Conservation (phyloP, 192 early-diverging fungal species). For the Coemansia erecta region DNA sequence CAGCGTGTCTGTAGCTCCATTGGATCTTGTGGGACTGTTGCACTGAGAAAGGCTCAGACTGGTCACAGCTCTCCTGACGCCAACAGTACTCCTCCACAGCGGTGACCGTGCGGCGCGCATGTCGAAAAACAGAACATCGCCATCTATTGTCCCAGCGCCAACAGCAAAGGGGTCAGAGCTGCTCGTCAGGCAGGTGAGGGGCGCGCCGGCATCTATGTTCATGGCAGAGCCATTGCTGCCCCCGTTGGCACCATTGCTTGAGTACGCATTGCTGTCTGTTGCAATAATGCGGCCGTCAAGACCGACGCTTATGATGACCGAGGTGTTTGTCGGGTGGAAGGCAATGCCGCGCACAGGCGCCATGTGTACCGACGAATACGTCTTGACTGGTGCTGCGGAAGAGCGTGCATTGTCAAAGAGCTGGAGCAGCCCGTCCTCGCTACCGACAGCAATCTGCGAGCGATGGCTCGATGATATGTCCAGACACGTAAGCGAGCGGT, state of each 20-base stretch:
- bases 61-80: conserved; percentile 14
- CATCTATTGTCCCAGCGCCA: conserved; percentile 36
- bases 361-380: conserved; percentile 27
- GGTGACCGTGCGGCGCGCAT: conserved; percentile 17
- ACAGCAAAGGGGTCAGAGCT: conserved; percentile 16
- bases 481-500: conserved; percentile 33
- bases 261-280: conserved; percentile 25
- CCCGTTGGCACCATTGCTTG: not conserved
- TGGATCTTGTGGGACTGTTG: not conserved
- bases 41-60: conserved; percentile 20
- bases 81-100: conserved; percentile 24
- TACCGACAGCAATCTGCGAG: conserved; percentile 33
- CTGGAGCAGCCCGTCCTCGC: conserved; percentile 48
- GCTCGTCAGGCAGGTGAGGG: conserved; percentile 33
- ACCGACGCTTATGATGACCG: conserved; percentile 21
- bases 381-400: conserved; percentile 20
- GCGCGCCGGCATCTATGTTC: conserved; percentile 8
- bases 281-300: conserved; percentile 31
- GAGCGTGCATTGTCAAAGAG: conserved; percentile 42
- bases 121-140: conserved; percentile 37
- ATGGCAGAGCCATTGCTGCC: conserved; percentile 4
- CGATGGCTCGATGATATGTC: conserved; percentile 27
- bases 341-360: conserved; percentile 36
- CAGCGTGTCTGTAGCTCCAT: conserved; percentile 9
- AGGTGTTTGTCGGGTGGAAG: conserved; percentile 16